Percentiles rank a stretch among this genome's conserved stretches.
Conservation (phyloP, 192 early-diverging fungal genomes). For the Phlyctochytrium arcticum region DNA sequence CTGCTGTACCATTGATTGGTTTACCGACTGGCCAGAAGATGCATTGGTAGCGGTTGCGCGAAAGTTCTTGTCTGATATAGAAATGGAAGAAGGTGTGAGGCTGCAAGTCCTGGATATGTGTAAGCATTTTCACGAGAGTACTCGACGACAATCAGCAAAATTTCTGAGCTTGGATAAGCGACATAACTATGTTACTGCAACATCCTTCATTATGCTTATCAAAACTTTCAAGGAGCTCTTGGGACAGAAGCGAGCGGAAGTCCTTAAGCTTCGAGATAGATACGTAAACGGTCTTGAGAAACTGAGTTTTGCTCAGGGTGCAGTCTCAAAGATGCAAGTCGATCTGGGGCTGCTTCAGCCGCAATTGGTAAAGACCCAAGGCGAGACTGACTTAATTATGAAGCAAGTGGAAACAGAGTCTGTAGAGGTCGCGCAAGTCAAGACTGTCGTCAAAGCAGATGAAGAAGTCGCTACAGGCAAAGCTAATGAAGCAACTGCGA, state of each 20-base stretch:
- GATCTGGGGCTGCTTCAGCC: conserved; percentile 56
- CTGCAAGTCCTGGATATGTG: conserved; percentile 54
- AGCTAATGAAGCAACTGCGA: conserved; percentile 48
- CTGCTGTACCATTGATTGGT: conserved; percentile 65
- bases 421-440: conserved; percentile 48
- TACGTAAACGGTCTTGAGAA: conserved; percentile 59
- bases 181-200: conserved; percentile 61
- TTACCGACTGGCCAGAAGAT: conserved; percentile 59
- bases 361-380: conserved; percentile 50
- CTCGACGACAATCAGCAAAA: conserved; percentile 39
- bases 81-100: conserved; percentile 44
- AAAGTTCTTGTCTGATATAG: conserved; percentile 50
- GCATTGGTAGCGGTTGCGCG: conserved; percentile 54
- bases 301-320: conserved; percentile 51
- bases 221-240: conserved; percentile 52
- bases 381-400: conserved; percentile 56
- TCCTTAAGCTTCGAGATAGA: conserved; percentile 44
- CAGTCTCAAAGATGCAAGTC: conserved; percentile 59
- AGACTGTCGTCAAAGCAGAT: conserved; percentile 52
- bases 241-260: conserved; percentile 34
- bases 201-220: conserved; percentile 58
- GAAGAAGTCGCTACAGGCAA: conserved; percentile 57
- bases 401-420: conserved; percentile 57
- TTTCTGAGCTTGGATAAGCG: conserved; percentile 40
- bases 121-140: conserved; percentile 58